Evolutionary conservation across 768 basidiomycete species (phyloP), one percentile per base, ranked within the genome.

Genomic region (Artomyces pyxidatus): DNA sequence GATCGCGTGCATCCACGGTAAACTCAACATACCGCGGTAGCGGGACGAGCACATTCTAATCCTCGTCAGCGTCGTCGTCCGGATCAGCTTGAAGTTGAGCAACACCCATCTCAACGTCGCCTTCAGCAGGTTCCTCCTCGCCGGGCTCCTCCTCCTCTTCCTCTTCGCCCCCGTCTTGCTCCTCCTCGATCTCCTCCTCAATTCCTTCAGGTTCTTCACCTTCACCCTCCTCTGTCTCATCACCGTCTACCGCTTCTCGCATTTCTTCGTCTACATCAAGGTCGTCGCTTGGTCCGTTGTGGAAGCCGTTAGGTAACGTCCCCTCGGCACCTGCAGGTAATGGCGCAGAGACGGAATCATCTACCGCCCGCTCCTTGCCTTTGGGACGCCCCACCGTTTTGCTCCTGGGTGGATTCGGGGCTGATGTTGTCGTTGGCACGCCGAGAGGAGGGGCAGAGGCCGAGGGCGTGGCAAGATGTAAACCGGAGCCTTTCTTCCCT

Each of bases 91-190:
- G n/a, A n/a, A n/a, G n/a, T n/a, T n/a, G n/a, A n/a, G n/a, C n/a
- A n/a, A n/a, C n/a, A n/a, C 45, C 45, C 37, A 41, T 48, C 25
- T 65, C 68, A 6, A 61, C 63, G 11, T 51, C 63, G 16, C 42
- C 48, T 4, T 42, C 54, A 17, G 59, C 61, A 11, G 57, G 58
- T 12, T 53, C 67, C 12, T 57, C 68, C 12, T 58, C 68, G 11
- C 59, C 67, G 14, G n/a, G n/a, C n/a, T 63, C 64, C 14, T 67
- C 69, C 38, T 68, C 70, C 21, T 63, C 70, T 25, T 59, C 59
- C 5, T 61, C 66, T 6, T 57, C 63, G 9, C 58, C 65, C 29
- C 61, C 66, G 23, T 55, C 62, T 14, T 42, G 53, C 6, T 45
- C 61, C 19, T 56, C 59, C 4, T 29, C 51, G 45, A 61, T 58